Percentiles rank a stretch among this genome's conserved stretches.
Evolutionary conservation across 352 stramenopile genomes (phyloP).

Genomic region (Aphanomyces astaci): DNA sequence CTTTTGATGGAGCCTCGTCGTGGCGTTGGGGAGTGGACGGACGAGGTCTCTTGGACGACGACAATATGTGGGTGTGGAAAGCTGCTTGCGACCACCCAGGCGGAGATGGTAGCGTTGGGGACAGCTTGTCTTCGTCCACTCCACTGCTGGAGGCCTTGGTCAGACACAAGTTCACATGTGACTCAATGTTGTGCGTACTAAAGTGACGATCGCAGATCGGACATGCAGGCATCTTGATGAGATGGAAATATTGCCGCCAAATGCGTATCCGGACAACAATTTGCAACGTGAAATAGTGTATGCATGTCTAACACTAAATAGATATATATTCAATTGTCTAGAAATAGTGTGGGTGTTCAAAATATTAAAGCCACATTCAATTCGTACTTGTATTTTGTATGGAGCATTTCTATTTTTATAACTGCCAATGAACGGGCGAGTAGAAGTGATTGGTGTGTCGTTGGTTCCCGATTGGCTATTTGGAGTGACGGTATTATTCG

Average conservation of each 20-base stretch:
- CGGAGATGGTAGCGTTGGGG: too few species aligned
- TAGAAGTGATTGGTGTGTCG: conserved; percentile 20
- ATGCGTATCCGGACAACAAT: neutral
- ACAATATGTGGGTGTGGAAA: too few species aligned
- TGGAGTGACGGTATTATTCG: neutral
- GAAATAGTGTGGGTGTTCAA: too few species aligned
- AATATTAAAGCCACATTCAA: neutral
- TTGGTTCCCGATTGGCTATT: conserved; percentile 7
- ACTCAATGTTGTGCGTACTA: conserved; percentile 53
- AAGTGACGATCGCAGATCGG: conserved; percentile 76
- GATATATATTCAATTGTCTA: too few species aligned
- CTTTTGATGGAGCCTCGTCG: conserved; percentile 11
- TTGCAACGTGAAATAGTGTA: neutral
- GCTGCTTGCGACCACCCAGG: too few species aligned
- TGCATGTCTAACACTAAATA: too few species aligned
- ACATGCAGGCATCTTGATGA: conserved; percentile 26
- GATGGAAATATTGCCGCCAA: neutral
- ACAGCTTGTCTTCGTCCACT: too few species aligned
- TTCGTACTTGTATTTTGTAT: neutral
- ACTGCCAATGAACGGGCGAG: conserved; percentile 8
- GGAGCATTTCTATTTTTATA: neutral
- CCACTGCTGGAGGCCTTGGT: neutral
- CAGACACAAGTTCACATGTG: conserved; percentile 68
- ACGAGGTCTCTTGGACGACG: conserved; percentile 1
- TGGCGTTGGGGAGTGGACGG: conserved; percentile 48